Base-by-base conservation (phyloP, 805 yeast species). In the Saturnispora kantuleensis region DNA sequence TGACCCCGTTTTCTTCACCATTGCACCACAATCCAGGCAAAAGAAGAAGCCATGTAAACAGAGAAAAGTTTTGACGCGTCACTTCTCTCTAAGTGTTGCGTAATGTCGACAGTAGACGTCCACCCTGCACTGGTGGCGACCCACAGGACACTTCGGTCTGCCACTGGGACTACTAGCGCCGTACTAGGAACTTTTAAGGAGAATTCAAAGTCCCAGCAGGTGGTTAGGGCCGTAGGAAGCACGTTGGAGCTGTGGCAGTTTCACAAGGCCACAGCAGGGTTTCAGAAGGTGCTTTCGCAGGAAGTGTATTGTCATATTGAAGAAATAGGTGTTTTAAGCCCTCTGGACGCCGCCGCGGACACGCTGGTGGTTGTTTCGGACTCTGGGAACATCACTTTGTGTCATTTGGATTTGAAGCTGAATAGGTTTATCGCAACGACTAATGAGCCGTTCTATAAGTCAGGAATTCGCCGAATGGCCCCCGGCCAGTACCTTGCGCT, bases 401-500 rank as follows among this genome's bases (percentile, higher is more conserved):
- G 69, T 31, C 55, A 60, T 2, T 57, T 56, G 3, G 55, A 65
- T n/a, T 51, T 56, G 17, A 59, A 54, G 39, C 38, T 42, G 3
- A 51, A 49, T 11, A 44, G 41, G 31, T 77, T 79, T 46, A 63
- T 56, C 28, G 52, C 66, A 16, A 63, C 71, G 1, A 56, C 67
- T 31, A 80, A 78, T 51, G 88, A 81, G 51, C 82, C 95, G 0
- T 77, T 74, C 51, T 73, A 79, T 38, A 84, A 87, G 57, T 70
- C 83, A 16, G 95, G 95, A 0, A 63, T 87, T 15, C 68, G 95
- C 44, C 67, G 95, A 51, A 60, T 80, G 0, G 67, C 84, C 0
- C 96, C 96, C 0, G 95, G 94, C 2, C 76, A 77, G 37, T 79
- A 78, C 48, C 55, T 87, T 10, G 74, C 79, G 0, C 74, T 77